Conservation (phyloP, 495 filamentous ascomycete genomes). For the Amphirosellinia nigrospora region DNA sequence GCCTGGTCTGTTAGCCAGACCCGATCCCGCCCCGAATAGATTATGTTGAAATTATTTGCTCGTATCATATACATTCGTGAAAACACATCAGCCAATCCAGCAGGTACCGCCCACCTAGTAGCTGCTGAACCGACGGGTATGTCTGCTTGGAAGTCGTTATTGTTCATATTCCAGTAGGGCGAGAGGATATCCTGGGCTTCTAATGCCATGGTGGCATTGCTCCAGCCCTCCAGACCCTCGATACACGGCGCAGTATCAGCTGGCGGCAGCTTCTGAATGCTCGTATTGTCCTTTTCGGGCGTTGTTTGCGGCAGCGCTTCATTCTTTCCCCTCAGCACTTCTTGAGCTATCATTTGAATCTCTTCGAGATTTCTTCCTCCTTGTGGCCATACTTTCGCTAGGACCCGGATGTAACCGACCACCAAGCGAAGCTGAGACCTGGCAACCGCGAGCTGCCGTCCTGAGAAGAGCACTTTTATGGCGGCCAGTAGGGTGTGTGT, state of each 20-base stretch:
- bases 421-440: conserved; percentile 67
- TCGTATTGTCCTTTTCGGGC: not conserved
- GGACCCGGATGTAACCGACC: conserved; percentile 68
- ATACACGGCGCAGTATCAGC: not conserved
- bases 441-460: conserved; percentile 60
- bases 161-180: conserved; percentile 13
- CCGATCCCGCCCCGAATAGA: not conserved
- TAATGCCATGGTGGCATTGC: conserved; percentile 1
- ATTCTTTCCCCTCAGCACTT: conserved; percentile 37
- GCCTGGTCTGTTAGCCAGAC: not conserved
- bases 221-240: conserved; percentile 18
- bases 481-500: conserved; percentile 46
- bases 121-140: conserved; percentile 23
- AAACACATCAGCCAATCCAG: not conserved
- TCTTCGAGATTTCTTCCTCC: conserved; percentile 64
- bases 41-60: not conserved
- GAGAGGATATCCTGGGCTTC: not conserved
- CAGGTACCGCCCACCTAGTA: conserved; percentile 11
- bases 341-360: conserved; percentile 58
- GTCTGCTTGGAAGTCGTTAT: conserved; percentile 21
- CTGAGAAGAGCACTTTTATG: conserved; percentile 51
- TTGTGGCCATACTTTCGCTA: conserved; percentile 68
- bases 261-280: not conserved
- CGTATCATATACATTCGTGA: not conserved
- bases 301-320: not conserved